Conservation (phyloP, 805 yeast species). For the Barnettozyma populi region DNA sequence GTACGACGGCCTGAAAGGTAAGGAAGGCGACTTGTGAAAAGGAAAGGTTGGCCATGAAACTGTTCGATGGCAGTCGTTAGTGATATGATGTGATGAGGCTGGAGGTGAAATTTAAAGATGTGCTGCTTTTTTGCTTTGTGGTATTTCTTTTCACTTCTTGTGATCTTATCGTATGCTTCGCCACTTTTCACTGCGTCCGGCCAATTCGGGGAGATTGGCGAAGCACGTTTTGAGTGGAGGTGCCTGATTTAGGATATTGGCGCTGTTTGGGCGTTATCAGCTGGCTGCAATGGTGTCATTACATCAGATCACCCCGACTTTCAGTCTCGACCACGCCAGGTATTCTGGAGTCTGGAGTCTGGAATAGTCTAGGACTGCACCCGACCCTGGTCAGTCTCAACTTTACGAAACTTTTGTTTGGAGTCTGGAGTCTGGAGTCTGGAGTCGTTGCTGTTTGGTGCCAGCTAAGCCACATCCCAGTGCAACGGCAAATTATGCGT, state of each 20-base stretch:
- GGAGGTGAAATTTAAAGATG: neutral
- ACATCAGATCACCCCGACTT: neutral
- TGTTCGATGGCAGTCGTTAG: neutral
- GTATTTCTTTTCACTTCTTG: neutral
- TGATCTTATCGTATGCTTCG: neutral
- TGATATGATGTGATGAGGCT: neutral
- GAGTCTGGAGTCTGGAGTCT: too few species aligned
- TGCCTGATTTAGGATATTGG: neutral
- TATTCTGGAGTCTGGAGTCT: too few species aligned
- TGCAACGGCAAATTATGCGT: too few species aligned
- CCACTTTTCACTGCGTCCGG: neutral
- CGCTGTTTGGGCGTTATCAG: neutral
- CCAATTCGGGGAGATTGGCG: neutral
- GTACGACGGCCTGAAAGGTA: constrained; percentile 87
- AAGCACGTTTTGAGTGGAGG: neutral
- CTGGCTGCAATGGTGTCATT: too few species aligned
- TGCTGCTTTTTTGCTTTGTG: neutral
- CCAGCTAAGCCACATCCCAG: too few species aligned
- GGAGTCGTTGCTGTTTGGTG: too few species aligned
- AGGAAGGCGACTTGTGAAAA: constrained; percentile 40
- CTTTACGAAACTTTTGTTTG: too few species aligned
- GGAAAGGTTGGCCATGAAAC: constrained; percentile 13
- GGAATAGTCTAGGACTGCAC: too few species aligned
- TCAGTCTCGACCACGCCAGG: too few species aligned
- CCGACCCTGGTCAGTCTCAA: too few species aligned